Evolutionary conservation across 1,284 basidiomycete genomes (phyloP), one percentile per base, ranked within the genome.

Genomic region (Ganoderma lucidum): DNA sequence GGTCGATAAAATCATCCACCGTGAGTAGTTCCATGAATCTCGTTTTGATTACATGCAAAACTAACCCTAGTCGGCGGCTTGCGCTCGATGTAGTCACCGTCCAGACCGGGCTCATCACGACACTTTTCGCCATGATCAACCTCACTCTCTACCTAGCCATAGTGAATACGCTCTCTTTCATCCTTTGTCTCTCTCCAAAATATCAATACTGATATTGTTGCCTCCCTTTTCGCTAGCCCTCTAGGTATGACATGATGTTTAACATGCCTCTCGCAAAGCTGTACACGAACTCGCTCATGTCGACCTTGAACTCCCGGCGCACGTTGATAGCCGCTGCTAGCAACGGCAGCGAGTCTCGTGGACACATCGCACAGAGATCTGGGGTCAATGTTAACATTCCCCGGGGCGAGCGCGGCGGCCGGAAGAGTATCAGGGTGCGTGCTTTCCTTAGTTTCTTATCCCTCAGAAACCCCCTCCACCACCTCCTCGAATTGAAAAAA

Each of bases 241-340:
- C 59, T 23, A 9, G 42, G 37, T 75, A 74, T 48, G 78, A 81
- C 69, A 73, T 81, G 6, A 55, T 76, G 48, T 80, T 79, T 44
- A 76, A 76, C 23, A 67, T 79, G 61, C 68, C 78, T 15, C 71
- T 81, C n/a, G 70, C 77, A 39, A 80, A 80, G 66, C 65, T 80
- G 30, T 79, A 79, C 70, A 78, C 77, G 1, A 79, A 79, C 64
- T 80, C 78, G 10, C 67, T 79, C 28, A 62, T 81, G 41, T 78
- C 77, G 19, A 80, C 75, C 2, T 59, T 80, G 55, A 78, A 79
- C 68, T 67, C 80, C 12, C 78, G 80, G 15, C 44, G 32, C 30
- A 59, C 35, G 10, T 67, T 35, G 61, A 62, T 55, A 60, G 48
- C 41, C 41, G 32, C 17, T 8, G 32, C 17, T 8, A 39, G 30